Conservation (phyloP, 176 grass and related monocot genomes). For the Elaeis guineensis region DNA sequence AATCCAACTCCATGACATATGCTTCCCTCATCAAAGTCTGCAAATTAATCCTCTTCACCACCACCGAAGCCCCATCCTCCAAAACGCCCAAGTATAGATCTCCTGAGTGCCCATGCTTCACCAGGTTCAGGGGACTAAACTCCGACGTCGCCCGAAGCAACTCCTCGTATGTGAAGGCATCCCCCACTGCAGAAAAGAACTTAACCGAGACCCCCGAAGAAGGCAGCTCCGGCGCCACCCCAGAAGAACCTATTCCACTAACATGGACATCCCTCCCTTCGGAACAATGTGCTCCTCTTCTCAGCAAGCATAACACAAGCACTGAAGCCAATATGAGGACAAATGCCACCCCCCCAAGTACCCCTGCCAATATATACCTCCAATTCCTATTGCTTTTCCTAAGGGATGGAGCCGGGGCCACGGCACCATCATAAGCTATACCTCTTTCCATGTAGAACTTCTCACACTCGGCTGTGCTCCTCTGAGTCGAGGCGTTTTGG, state of each 20-base stretch:
- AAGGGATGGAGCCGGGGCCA: not conserved
- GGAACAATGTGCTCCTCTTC: constrained; percentile 11
- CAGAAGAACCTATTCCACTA: constrained; percentile 28
- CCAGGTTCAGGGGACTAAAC: constrained; percentile 48
- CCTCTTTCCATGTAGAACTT: constrained; percentile 54
- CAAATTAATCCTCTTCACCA: constrained; percentile 48
- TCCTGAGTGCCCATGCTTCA: constrained; percentile 63
- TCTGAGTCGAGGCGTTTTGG: constrained; percentile 33
- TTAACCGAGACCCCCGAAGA: constrained; percentile 22
- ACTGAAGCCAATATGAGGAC: constrained; percentile 19
- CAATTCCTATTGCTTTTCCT: constrained; percentile 19
- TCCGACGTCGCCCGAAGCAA: constrained; percentile 43
- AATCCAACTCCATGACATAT: constrained; percentile 37
- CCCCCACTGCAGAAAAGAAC: constrained; percentile 12
- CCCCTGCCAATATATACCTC: constrained; percentile 43
- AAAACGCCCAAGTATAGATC: constrained; percentile 57
- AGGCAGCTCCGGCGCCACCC: constrained; percentile 21
- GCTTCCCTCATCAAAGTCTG: constrained; percentile 30
- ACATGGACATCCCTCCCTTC: constrained; percentile 43
- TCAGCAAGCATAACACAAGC: constrained; percentile 33
- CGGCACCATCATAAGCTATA: not conserved
- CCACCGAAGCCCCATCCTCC: constrained; percentile 52
- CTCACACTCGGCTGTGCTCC: constrained; percentile 31
- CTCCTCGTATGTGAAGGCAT: constrained; percentile 62
- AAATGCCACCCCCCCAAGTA: constrained; percentile 34